These are phyloP conservation scores for Sextonia rubra DNA, from an alignment of 164 flowering plant species.

Conservation along the genomic window DNA sequence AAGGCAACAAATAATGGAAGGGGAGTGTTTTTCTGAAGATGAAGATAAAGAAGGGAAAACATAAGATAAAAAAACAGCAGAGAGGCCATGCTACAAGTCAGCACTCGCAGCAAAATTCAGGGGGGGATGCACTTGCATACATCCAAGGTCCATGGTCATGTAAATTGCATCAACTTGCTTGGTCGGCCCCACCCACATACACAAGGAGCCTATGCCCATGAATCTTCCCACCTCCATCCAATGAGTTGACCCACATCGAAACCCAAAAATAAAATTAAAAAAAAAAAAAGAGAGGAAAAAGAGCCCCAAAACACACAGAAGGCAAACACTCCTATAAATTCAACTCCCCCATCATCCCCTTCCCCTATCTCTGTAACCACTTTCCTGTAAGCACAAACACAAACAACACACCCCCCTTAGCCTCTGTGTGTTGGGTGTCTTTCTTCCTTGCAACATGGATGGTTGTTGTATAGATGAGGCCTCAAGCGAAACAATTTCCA, in stretches of 20 bases:
- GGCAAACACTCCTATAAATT: constrained; percentile 2
- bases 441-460: constrained; percentile 30
- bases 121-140: constrained; percentile 69
- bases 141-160: constrained; percentile 56
- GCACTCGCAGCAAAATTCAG: constrained; percentile 16
- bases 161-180: constrained; percentile 70
- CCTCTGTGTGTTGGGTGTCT: no score
- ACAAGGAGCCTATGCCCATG: constrained; percentile 34
- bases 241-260: constrained; percentile 37
- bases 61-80: background rate
- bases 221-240: constrained; percentile 44
- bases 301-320: background rate
- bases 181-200: constrained; percentile 40
- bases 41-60: background rate
- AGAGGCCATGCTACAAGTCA: constrained; percentile 13
- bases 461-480: constrained; percentile 49
- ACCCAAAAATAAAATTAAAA: background rate
- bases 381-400: no score
- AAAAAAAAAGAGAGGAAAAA: background rate
- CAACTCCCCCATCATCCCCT: background rate
- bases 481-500: constrained; percentile 30
- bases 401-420: no score
- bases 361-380: background rate
- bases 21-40: background rate
- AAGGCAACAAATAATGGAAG: constrained; percentile 15